Conservation (phyloP, 192 early-diverging fungal genomes). For the Coemansia sp. region DNA sequence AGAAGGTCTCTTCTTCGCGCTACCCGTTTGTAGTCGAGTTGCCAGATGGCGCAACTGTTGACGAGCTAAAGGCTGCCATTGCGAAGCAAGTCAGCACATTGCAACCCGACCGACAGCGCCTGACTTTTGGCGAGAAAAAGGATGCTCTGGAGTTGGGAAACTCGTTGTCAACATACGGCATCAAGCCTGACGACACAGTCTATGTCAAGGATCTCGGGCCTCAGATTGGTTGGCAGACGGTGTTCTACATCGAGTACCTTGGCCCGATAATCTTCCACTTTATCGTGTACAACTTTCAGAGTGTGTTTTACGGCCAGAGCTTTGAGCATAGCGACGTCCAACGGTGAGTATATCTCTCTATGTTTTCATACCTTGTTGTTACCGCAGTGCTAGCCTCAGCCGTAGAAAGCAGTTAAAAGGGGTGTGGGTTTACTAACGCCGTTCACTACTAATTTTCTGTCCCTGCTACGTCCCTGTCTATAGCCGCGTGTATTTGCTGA, state of each 20-base stretch:
- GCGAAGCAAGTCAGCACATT: constrained; percentile 56
- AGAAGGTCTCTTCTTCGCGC: constrained; percentile 22
- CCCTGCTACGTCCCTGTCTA: constrained; percentile 9
- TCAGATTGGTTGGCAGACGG: constrained; percentile 93
- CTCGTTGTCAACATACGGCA: constrained; percentile 62
- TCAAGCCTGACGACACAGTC: constrained; percentile 68
- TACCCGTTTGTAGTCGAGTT: constrained; percentile 65
- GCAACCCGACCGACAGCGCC: constrained; percentile 80
- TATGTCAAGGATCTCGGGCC: constrained; percentile 79
- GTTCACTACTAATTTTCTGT: constrained; percentile 12
- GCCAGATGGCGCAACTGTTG: constrained; percentile 63
- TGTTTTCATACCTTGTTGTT: neutral
- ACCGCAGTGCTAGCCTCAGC: neutral
- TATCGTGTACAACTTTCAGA: constrained; percentile 78
- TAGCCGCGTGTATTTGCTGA: constrained; percentile 69
- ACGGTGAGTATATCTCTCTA: constrained; percentile 51
- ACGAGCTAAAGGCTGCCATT: constrained; percentile 73
- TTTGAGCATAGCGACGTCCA: constrained; percentile 80
- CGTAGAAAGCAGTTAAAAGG: neutral
- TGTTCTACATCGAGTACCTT: constrained; percentile 92
- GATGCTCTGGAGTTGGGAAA: constrained; percentile 60
- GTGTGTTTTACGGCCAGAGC: constrained; percentile 67
- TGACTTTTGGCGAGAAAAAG: constrained; percentile 72
- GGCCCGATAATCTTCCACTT: constrained; percentile 90
- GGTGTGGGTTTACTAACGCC: neutral